Conservation (phyloP, 1,139 yeast species). For the Geotrichum candidum region DNA sequence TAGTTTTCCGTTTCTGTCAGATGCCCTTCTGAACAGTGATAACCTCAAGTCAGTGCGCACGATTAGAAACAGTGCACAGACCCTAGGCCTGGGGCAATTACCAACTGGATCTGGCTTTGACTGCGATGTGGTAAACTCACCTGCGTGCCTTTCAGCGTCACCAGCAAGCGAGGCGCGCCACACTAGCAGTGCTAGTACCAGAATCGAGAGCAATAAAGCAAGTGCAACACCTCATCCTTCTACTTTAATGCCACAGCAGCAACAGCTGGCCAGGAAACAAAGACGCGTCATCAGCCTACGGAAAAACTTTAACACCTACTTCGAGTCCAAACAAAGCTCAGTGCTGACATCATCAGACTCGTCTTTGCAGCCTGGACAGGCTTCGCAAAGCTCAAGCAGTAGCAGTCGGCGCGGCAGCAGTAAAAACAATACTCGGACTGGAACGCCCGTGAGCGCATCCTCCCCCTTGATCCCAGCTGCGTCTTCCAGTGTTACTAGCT, state of each 20-base stretch:
- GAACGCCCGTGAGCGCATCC: not conserved
- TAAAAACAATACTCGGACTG: not conserved
- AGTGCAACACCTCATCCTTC: not conserved
- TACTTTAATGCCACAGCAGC: not conserved
- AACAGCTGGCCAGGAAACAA: conserved; percentile 5
- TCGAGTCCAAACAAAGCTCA: not conserved
- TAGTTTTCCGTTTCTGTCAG: not conserved
- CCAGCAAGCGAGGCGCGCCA: not conserved
- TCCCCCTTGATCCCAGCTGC: not conserved
- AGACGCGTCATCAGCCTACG: conserved; percentile 9
- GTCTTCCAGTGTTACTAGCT: not conserved
- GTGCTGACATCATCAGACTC: not conserved
- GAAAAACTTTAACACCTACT: not conserved
- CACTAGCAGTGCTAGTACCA: not conserved
- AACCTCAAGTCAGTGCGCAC: not conserved
- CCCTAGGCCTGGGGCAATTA: not conserved
- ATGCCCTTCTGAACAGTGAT: not conserved
- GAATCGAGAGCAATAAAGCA: not conserved
- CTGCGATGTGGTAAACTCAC: not conserved
- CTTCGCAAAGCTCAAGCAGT: not conserved
- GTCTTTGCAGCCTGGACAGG: not conserved
- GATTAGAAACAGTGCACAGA: not conserved
- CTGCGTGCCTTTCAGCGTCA: not conserved
- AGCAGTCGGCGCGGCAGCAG: not conserved
- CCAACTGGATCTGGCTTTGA: not conserved